Evolutionary conservation across 2,329 filamentous ascomycete species (phyloP).

Genomic region (Lojkania enalia): DNA sequence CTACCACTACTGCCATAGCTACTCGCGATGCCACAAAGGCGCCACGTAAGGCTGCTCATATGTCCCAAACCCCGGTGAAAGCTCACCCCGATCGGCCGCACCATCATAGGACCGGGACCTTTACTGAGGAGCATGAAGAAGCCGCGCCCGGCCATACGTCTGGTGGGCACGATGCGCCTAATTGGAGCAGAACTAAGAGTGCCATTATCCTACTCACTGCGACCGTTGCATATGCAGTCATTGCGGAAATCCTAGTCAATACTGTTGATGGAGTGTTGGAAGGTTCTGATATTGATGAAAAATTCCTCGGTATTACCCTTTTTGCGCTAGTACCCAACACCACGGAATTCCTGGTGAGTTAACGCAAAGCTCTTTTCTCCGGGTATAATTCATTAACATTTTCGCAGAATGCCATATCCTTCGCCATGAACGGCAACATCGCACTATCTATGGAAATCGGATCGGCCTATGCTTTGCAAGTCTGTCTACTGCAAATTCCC

Average conservation of each 20-base stretch:
- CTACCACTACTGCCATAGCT: slow-evolving; percentile 84
- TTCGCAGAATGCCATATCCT: slow-evolving; percentile 88
- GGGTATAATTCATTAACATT: background rate
- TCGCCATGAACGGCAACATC: slow-evolving; percentile 99
- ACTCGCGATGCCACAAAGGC: slow-evolving; percentile 71
- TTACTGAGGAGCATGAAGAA: slow-evolving; percentile 55
- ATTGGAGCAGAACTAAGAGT: slow-evolving; percentile 94
- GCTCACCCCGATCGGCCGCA: slow-evolving; percentile 44
- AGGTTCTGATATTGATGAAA: slow-evolving; percentile 90
- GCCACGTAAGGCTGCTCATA: slow-evolving; percentile 55
- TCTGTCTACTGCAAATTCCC: slow-evolving; percentile 92
- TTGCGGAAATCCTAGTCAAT: slow-evolving; percentile 94
- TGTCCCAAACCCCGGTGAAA: slow-evolving; percentile 40
- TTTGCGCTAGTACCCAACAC: slow-evolving; percentile 98
- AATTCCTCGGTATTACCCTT: slow-evolving; percentile 94
- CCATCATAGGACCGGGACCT: slow-evolving; percentile 43
- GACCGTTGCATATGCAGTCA: slow-evolving; percentile 91
- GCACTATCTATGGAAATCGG: slow-evolving; percentile 99
- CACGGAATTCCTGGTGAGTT: slow-evolving; percentile 86
- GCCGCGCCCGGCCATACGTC: slow-evolving; percentile 50
- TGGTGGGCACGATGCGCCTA: slow-evolving; percentile 90
- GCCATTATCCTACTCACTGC: slow-evolving; percentile 84
- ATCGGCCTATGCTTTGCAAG: slow-evolving; percentile 93
- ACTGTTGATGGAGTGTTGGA: slow-evolving; percentile 96
- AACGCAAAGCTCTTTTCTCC: background rate